Base-by-base conservation (phyloP, 345 rosid genomes). In the Citrus medica region DNA sequence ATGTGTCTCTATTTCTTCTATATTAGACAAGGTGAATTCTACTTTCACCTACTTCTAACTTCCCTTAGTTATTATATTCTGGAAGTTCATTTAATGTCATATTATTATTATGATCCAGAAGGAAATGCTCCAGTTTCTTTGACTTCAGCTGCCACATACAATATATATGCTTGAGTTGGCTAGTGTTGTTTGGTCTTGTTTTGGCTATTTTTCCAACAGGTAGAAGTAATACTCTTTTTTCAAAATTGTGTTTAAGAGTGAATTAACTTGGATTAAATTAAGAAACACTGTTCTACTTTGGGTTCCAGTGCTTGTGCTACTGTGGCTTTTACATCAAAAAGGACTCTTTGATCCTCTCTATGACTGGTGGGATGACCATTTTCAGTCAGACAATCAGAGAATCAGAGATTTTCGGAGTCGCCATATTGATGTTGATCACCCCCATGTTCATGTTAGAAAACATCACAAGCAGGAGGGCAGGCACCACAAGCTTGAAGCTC, bases 131-230 rank as follows among this genome's bases (percentile, higher is more conserved):
- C 13, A 87, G 97, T 42, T 90, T 92, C 87, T 92, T 96, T 51
- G 97, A 95, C 84, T 91, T 95, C 82, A 81, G 93, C 59, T 96
- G 98, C 85, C 99, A 94, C 81, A 83, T 92, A 79, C 99, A 94
- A 66, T 94, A 94, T 76, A 84, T 94, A 75, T 96, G 99, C 81
- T 76, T 94, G 82, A 94, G 98, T 86, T 96, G 97, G 97, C 77
- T 94, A 81, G 86, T 89, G 78, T 78, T 94, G 83, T 90, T 94
- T 63, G 97, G 97, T 46, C 87, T 94, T 48, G 82, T 90, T 80
- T 86, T 94, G 69, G 88, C 95, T 35, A 85, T 89, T 38, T 80
- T 96, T 76, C 97, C 95, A 55, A 86, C 93, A 59, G 92, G 99
- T 91, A 89, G 77, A 77, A 56, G 61, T 65, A 73, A 46, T 74